Percentiles rank a stretch among this genome's conserved stretches.
Evolutionary conservation across 495 filamentous ascomycete species (phyloP).

Genomic region (Sporormia fimetaria): DNA sequence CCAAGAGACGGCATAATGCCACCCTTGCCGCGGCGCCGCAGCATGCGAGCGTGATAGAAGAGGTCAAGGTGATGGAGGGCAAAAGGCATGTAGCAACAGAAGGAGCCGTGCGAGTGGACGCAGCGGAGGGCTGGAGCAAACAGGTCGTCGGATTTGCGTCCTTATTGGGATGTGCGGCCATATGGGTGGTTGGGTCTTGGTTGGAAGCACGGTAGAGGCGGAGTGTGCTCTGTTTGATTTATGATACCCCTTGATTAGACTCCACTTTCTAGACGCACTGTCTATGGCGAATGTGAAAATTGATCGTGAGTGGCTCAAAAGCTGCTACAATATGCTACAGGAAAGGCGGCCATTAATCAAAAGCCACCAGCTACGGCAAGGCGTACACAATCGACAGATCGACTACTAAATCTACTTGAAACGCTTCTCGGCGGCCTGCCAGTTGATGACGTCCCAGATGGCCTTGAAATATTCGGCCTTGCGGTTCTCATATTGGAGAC

Average conservation of each 20-base stretch:
- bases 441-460: constrained; percentile 97
- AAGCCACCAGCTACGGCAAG: too few relatives aligned
- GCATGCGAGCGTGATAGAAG: constrained; percentile 34
- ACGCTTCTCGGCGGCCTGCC: constrained; percentile 85
- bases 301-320: too few relatives aligned
- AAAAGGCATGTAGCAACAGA: constrained; percentile 32
- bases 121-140: constrained; percentile 59
- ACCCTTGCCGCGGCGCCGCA: constrained; percentile 16
- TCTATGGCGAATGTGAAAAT: too few relatives aligned
- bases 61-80: constrained; percentile 17
- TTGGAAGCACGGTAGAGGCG: constrained; percentile 23
- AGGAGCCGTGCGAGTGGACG: constrained; percentile 51
- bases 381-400: too few relatives aligned
- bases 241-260: too few relatives aligned
- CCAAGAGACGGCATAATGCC: constrained; percentile 26
- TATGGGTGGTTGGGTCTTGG: constrained; percentile 54
- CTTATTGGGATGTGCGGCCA: constrained; percentile 52
- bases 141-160: constrained; percentile 54
- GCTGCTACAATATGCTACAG: too few relatives aligned
- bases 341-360: too few relatives aligned
- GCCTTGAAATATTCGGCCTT: constrained; percentile 97
- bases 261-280: too few relatives aligned
- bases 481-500: constrained; percentile 93
- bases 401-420: constrained; percentile 44
- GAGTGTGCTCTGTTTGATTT: too few relatives aligned